Evolutionary conservation across 495 filamentous ascomycete species (phyloP), one percentile per base, ranked within the genome.

Genomic region (Penicillium longicatenatum): DNA sequence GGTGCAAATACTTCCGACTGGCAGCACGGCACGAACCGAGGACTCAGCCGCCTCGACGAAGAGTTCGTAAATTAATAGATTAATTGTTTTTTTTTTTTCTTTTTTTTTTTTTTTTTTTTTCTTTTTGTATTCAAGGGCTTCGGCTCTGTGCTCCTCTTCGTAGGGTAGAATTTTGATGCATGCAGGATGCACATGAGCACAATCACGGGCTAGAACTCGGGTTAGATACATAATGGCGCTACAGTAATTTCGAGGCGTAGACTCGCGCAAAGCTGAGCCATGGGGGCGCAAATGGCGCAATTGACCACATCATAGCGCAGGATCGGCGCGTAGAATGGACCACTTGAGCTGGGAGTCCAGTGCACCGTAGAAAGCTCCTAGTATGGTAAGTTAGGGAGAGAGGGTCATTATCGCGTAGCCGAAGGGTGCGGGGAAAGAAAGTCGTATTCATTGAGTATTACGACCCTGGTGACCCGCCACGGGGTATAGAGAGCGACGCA

Each of bases 1-100:
- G 20, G 44, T 22, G 44, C 26, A 26, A 26, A 24, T 46, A 48
- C 14, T 48, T 48, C 45, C 24, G 45, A 30, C 22, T 16, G n/a
- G 47, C 21, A 44, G 37, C 61, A 45, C 57, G 61, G 61, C 50
- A 60, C 57, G 61, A 60, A 60, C 61, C 57, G 61, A 64, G 45
- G 11, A 20, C 48, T 53, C 52, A 50, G 50, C 57, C 46, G 52
- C 45, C 30, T 24, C 37, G 43, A 50, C 22, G 50, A 49, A 61
- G 47, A 29, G 35, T 57, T 52, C 22, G 30, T 30, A 16, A 48
- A 29, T 26, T 46, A 46, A 44, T n/a, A n/a, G n/a, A n/a, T n/a
- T n/a, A n/a, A n/a, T n/a, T n/a, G 8, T 33, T 9, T 33, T 33
- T 33, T 33, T 33, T 33, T 33, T 33, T 12, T 35, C 8, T 2